Base-by-base conservation (phyloP, 1,284 basidiomycete genomes). In the Microbotryomycetes sp. region DNA sequence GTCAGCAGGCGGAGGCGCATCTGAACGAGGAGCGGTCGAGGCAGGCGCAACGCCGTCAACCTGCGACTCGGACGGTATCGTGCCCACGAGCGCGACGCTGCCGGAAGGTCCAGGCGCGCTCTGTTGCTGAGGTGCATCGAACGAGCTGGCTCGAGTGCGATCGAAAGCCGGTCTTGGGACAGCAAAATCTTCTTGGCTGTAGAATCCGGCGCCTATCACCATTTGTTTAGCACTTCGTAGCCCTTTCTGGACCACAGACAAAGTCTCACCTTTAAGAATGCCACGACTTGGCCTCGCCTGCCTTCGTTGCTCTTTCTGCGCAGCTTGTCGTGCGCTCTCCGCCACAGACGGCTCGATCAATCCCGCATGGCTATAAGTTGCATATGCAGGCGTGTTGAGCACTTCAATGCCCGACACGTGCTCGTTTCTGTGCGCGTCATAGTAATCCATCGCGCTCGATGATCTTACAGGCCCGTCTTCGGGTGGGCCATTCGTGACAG, bases 221-320 rank as follows among this genome's bases (percentile, higher is more conserved):
- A n/a, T n/a, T n/a, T n/a, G n/a, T n/a, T n/a, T n/a, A n/a, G n/a
- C n/a, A n/a, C n/a, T n/a, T n/a, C n/a, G n/a, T n/a, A n/a, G n/a
- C n/a, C n/a, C n/a, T n/a, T n/a, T n/a, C n/a, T n/a, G n/a, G n/a
- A n/a, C n/a, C n/a, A n/a, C n/a, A n/a, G n/a, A n/a, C n/a, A 9
- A 41, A 41, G 35, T 41, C 86, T 72, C 72, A 91, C 91, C 79
- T 81, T 96, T 97, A 66, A 97, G 78, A 67, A 97, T 97, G 41
- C 92, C 88, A 76, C 83, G 89, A 49, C 84, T 79, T 6, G 93
- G 91, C 69, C 76, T 73, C 78, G 81, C 66, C 78, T 80, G 75
- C 78, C 79, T 77, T 86, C 89, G 55, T 82, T 76, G 75, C 35
- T 41, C 35, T 41, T 41, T 9, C 35, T 41, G 35, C 9, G 35